Evolutionary conservation across 768 basidiomycete genomes (phyloP).

Genomic region (Sporobolomyces pararoseus): DNA sequence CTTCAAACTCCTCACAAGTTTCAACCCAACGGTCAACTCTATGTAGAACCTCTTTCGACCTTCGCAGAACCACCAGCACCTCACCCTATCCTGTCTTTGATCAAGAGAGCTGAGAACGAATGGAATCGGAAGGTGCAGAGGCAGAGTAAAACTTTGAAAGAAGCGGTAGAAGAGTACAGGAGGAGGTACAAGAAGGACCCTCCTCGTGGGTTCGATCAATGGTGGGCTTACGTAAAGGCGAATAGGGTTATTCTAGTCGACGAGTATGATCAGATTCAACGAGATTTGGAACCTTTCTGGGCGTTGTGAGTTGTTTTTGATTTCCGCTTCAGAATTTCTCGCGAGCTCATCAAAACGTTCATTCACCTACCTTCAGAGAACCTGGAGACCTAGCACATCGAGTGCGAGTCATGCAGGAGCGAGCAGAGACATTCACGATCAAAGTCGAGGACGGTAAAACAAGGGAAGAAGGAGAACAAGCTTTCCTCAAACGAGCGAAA

Average conservation of each 20-base stretch:
- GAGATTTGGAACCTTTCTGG: constrained; percentile 83
- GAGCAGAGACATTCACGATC: constrained; percentile 46
- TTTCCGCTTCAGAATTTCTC: neutral
- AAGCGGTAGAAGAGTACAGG: constrained; percentile 77
- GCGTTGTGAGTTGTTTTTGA: constrained; percentile 56
- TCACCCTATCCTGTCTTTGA: constrained; percentile 81
- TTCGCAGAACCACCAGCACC: constrained; percentile 26
- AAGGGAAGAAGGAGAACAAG: constrained; percentile 36
- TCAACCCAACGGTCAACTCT: constrained; percentile 42
- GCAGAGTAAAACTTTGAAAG: constrained; percentile 74
- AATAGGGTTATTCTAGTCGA: constrained; percentile 76
- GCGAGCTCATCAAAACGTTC: no score
- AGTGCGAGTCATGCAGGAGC: constrained; percentile 42
- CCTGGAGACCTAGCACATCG: constrained; percentile 44
- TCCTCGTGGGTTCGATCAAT: constrained; percentile 83
- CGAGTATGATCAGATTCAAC: constrained; percentile 60
- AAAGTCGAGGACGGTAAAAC: constrained; percentile 38
- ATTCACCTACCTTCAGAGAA: constrained; percentile 24
- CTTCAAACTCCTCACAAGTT: constrained; percentile 32
- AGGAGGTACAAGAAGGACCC: constrained; percentile 72
- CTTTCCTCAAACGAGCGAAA: constrained; percentile 41
- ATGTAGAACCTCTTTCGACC: constrained; percentile 29
- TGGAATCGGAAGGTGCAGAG: constrained; percentile 63
- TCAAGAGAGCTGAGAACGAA: constrained; percentile 73
- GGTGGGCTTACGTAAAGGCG: constrained; percentile 71